Base-by-base conservation (phyloP, 305 asterid species). In the Solanum chacoense region DNA sequence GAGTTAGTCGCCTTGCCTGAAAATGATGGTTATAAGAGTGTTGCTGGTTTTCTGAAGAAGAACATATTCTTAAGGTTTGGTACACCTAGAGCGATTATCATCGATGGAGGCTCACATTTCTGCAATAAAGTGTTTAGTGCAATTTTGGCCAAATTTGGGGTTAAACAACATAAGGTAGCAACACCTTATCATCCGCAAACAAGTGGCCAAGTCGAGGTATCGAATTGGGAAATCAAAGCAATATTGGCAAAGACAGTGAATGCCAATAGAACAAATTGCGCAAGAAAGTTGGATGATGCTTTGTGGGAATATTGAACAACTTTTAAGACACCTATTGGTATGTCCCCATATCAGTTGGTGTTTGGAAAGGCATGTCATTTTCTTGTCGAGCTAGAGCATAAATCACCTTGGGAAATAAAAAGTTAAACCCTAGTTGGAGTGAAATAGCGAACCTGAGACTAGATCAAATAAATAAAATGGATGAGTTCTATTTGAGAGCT, bases 221-320 rank as follows among this genome's bases (percentile, higher is more conserved):
- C n/a, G n/a, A 50, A 6, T 3, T 14, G 9, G 63, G 63, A 16
- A 50, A 50, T 50, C n/a, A 50, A 50, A 16, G n/a, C 3, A 14
- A 50, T 50, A 45, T 50, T 50, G n/a, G 63, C n/a, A 50, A 50
- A 50, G 9, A 50, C 4, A 50, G 8, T 50, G 63, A 50, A 50
- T 50, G 20, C 22, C n/a, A 50, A 50, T 3, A 16, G 0, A 16
- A 16, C n/a, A 50, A 9, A 50, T 50, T 50, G 63, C 3, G 2
- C 59, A 14, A 45, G 59, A 45, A 45, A 45, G 22, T 45, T 45
- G 8, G 59, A 45, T 45, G 59, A 45, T 45, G 59, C 20, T 14
- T 0, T 45, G 3, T 45, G 59, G 59, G 59, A 14, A 45, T 45
- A 45, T 45, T 22, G 0, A 45, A 7, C 2, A 16, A 0, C n/a